These are phyloP conservation scores for Haplosporangium gracile DNA, from an alignment of 192 early-diverging fungal species.

Conservation along the genomic window DNA sequence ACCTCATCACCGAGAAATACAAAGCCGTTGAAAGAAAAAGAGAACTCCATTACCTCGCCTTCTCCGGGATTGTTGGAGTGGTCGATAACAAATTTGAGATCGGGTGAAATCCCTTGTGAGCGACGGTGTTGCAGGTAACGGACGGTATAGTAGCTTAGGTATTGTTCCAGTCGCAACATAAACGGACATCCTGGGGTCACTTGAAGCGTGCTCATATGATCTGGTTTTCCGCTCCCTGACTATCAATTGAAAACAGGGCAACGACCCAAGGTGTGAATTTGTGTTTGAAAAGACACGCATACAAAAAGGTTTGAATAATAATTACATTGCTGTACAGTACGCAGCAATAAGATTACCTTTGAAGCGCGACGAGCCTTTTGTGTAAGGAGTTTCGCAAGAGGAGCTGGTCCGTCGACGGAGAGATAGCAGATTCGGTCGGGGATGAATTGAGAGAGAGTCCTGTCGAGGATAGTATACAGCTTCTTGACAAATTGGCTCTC, in stretches of 20 bases:
- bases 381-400: slow-evolving; percentile 43
- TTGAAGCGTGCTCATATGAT: slow-evolving; percentile 45
- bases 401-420: slow-evolving; percentile 53
- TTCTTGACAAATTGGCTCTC: slow-evolving; percentile 51
- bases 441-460: slow-evolving; percentile 30
- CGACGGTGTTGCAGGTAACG: slow-evolving; percentile 52
- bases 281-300: not conserved
- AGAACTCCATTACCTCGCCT: slow-evolving; percentile 44
- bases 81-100: slow-evolving; percentile 58
- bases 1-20: not conserved
- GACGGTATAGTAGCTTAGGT: slow-evolving; percentile 50
- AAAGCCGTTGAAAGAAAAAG: not conserved
- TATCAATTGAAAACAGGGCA: not conserved
- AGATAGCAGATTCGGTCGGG: slow-evolving; percentile 51
- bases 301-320: not conserved
- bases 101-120: slow-evolving; percentile 33
- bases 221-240: slow-evolving; percentile 15
- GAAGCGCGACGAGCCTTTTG: slow-evolving; percentile 46
- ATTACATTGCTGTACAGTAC: not conserved
- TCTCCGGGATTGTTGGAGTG: slow-evolving; percentile 55
- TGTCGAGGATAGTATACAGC: slow-evolving; percentile 43
- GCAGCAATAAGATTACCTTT: slow-evolving; percentile 2
- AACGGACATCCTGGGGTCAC: slow-evolving; percentile 55
- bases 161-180: slow-evolving; percentile 51
- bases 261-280: not conserved